Percentiles rank a stretch among this genome's conserved stretches.
Conservation (phyloP, 148 eudicot genomes). For the Vaccinium macrocarpon region DNA sequence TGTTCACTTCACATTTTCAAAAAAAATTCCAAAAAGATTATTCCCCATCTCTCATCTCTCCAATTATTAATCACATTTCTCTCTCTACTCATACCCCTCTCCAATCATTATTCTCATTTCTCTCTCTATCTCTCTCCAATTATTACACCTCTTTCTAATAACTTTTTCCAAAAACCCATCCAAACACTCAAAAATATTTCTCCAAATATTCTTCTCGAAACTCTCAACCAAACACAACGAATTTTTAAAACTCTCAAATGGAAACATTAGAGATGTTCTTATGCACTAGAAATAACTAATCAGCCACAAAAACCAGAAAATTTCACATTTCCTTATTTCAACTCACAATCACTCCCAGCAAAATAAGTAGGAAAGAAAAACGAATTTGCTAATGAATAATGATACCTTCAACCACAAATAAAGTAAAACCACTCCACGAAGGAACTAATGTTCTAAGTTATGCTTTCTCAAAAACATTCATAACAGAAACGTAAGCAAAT, state of each 20-base stretch:
- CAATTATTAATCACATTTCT: too few species aligned
- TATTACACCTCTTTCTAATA: too few species aligned
- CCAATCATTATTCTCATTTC: too few species aligned
- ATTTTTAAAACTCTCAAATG: background rate
- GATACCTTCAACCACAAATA: background rate
- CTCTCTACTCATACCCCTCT: too few species aligned
- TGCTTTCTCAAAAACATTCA: background rate
- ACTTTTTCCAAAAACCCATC: too few species aligned
- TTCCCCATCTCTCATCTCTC: too few species aligned
- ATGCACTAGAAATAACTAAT: conserved; percentile 13
- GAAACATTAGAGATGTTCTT: background rate
- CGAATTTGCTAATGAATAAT: background rate
- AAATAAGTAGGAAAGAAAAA: background rate
- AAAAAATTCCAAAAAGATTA: too few species aligned
- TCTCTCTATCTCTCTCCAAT: too few species aligned
- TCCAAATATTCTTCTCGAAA: too few species aligned
- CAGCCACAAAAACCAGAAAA: conserved; percentile 35
- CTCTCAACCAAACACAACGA: too few species aligned
- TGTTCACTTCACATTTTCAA: too few species aligned
- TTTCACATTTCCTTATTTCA: background rate
- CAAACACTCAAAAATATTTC: too few species aligned
- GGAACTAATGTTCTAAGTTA: background rate
- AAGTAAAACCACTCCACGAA: conserved; percentile 33
- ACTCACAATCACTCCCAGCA: background rate
- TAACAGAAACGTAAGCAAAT: background rate